Base-by-base conservation (phyloP, 2,329 filamentous ascomycete species). In the Arthrobotrys musiformis region DNA sequence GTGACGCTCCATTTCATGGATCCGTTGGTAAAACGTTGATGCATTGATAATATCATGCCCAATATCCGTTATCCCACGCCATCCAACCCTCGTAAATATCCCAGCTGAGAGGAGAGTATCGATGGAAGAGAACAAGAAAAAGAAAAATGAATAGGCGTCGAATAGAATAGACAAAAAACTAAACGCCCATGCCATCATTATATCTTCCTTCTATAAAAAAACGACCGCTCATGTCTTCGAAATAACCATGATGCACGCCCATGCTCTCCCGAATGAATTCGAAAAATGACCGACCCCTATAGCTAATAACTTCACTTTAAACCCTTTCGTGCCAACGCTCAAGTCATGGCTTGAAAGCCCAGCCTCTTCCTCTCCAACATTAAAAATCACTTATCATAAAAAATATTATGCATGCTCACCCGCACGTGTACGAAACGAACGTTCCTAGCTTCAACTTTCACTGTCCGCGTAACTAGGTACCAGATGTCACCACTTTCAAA, bases 111-210 rank as follows among this genome's bases (percentile, higher is more conserved):
- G 33, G 30, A 58, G 54, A 37, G 30, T 58, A 40, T 40, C 6
- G 11, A 58, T 26, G 3, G 19, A 48, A 48, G 44, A 48, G 19
- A 11, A 15, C 11, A 48, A n/a, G 4, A 24, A 24, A 9, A 24
- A 24, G 7, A 22, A 13, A 46, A 46, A 22, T 22, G 37, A 40
- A 40, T 40, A 40, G 7, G 9, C 30, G n/a, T n/a, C n/a, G 9
- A 42, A 19, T 15, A 24, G 26, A 4, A 33, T 40, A 40, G 2
- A 33, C 33, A 17, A 26, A 26, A 58, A 26, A 58, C 33, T 9
- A 40, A 58, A 58, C 54, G 54, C 54, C 50, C 19, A 58, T 58
- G 54, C 6, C 54, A 26, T 58, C 54, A 58, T 58, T 24, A 58
- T 24, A n/a, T 58, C 19, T 58, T n/a, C 33, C 33, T 58, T 58